Evolutionary conservation across 805 yeast genomes (phyloP).

Genomic region (Blastobotrys americana): DNA sequence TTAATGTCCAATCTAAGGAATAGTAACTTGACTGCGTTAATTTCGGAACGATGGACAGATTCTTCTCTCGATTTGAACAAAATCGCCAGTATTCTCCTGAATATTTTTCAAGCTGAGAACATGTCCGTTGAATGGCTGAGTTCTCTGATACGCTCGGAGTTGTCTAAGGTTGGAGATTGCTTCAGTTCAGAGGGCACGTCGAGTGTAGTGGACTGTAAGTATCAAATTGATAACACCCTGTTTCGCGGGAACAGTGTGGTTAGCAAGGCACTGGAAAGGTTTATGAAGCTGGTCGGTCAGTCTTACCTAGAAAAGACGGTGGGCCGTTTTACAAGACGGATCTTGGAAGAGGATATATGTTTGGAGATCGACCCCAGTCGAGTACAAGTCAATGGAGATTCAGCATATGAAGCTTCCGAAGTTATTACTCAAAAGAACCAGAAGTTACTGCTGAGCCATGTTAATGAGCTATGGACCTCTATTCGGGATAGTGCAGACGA

Average conservation of each 20-base stretch:
- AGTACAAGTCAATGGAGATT: constrained; percentile 26
- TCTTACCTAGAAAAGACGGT: constrained; percentile 68
- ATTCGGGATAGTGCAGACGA: constrained; percentile 65
- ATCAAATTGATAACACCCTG: constrained; percentile 48
- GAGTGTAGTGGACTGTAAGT: constrained; percentile 4
- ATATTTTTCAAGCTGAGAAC: constrained; percentile 65
- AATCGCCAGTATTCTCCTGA: constrained; percentile 43
- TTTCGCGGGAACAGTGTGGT: constrained; percentile 83
- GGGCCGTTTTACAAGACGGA: constrained; percentile 55
- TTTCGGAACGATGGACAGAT: constrained; percentile 42
- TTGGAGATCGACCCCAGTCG: constrained; percentile 80
- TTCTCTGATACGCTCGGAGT: constrained; percentile 60
- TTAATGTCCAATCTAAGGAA: constrained; percentile 29
- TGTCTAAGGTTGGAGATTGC: constrained; percentile 27
- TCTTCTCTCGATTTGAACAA: constrained; percentile 15
- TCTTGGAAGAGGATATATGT: constrained; percentile 43
- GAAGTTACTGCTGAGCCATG: constrained; percentile 42
- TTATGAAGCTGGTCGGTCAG: constrained; percentile 68
- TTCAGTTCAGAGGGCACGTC: constrained; percentile 18
- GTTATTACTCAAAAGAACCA: constrained; percentile 33
- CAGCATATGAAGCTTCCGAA: constrained; percentile 37
- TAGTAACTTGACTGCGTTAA: constrained; percentile 32
- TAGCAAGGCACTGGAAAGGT: constrained; percentile 73
- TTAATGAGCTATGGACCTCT: constrained; percentile 55
- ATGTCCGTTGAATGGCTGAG: constrained; percentile 68